Evolutionary conservation across 2,329 filamentous ascomycete species (phyloP), one percentile per base, ranked within the genome.

Genomic region (Pseudonectria buxi): DNA sequence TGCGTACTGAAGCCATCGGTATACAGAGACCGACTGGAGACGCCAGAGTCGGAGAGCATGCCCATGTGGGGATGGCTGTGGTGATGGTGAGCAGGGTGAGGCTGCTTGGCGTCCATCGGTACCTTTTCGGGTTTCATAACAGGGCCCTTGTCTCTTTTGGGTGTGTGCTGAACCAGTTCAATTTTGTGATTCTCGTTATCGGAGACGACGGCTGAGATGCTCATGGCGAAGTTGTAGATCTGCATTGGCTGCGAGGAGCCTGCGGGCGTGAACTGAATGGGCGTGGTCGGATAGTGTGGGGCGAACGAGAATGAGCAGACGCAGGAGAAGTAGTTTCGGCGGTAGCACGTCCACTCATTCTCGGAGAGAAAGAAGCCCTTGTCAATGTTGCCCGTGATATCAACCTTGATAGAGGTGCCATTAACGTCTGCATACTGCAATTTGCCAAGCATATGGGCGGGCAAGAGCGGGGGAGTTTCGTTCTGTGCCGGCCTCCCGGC

Each of bases 241-340:
- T 71, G 73, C 50, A 76, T 83, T 1, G 81, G 62, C 16, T 78
- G 72, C 12, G 64, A 61, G 9, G 75, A 67, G 36, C 65, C 60
- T 35, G 61, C 57, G 50, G 68, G 57, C 54, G 68, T 68, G 64
- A 81, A 62, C 26, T 73, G 67, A 40, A 77, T 64, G 1, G 59
- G 50, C n/a, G 63, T 54, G n/a, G 57, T 63, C 2, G 64, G 61
- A 34, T 63, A 65, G 39, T 68, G 63, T 2, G 83, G 84, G 27
- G 71, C 69, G 15, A 95, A 65, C 10, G 73, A 74, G 61, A 82
- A 95, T 3, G 83, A 86, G 58, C 86, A 90, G 33, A 81, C 77
- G 35, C 92, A 87, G 0, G 85, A 82, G 57, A 95, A 92, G 62
- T 95, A 95, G 58, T 95, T 95, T 28, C 89, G 75, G 24, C 88